Base-by-base conservation (phyloP, 2,329 filamentous ascomycete genomes). In the Chaetothyriales sp. region DNA sequence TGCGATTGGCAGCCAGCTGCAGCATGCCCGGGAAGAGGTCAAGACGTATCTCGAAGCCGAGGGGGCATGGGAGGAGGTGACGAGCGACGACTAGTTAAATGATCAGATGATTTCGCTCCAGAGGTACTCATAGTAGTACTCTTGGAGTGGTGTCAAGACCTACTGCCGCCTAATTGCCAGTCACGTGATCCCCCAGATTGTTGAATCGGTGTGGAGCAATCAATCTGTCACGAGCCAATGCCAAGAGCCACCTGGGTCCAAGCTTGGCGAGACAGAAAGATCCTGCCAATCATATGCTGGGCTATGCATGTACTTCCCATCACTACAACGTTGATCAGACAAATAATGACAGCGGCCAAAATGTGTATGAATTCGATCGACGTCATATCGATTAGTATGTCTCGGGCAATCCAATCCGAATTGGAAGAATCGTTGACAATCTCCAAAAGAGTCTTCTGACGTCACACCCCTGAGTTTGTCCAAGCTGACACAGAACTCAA, bases 31-130 rank as follows among this genome's bases (percentile, higher is more conserved):
- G 67, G 78, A 80, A 63, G 73, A 83, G 49, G 82, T 95, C 0
- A 81, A 81, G 49, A 76, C 75, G 26, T 89, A 81, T 70, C 72
- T 95, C 59, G 68, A 86, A 55, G 76, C 79, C 61, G 81, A 80
- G 54, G 87, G 85, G n/a, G 90, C 87, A 1, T 94, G 89, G 86
- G 88, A 94, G 59, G 87, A 93, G 10, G 12, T 39, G 10, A 39
- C 32, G 10, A 39, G 32, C 4, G 32, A 39, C 15, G 32, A 39
- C 32, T 39, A 15, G 32, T 39, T 15, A 9, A 32, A 32, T 9
- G 8, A 32, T n/a, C n/a, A n/a, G 22, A 25, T 25, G 22, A 25
- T 6, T 25, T n/a, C n/a, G n/a, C n/a, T n/a, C n/a, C n/a, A n/a
- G n/a, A n/a, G n/a, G 8, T 32, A 3, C 2, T 32, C 9, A 3